phyloP scores from a whole-genome alignment of 2,329 filamentous ascomycete species.

The Juglanconis juglandina region DNA sequence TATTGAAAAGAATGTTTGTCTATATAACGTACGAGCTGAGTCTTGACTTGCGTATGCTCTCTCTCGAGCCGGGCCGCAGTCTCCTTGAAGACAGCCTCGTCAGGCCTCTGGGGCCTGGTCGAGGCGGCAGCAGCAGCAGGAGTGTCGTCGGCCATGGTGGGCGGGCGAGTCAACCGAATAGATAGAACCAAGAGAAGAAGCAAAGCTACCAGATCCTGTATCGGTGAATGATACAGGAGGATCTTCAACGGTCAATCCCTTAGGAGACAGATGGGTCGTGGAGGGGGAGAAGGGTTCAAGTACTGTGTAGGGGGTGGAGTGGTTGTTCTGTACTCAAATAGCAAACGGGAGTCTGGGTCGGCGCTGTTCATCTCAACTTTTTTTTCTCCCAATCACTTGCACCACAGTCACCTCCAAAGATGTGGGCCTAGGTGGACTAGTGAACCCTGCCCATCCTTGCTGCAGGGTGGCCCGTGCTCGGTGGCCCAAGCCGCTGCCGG shows the following conservation, averaged over 20 bases:
- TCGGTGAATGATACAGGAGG: constrained; percentile 1
- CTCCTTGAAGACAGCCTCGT: constrained; percentile 80
- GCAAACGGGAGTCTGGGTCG: neutral
- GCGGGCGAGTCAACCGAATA: constrained; percentile 12
- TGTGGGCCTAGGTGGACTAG: neutral
- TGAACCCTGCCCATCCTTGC: too few relatives aligned
- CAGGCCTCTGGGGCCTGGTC: constrained; percentile 76
- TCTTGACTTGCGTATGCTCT: constrained; percentile 74
- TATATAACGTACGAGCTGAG: constrained; percentile 38
- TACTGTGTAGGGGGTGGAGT: constrained; percentile 4
- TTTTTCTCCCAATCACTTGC: constrained; percentile 20
- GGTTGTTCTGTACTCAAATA: neutral
- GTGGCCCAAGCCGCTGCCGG: neutral
- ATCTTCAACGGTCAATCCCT: neutral
- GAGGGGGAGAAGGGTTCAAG: neutral
- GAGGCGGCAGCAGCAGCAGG: constrained; percentile 41
- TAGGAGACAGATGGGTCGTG: neutral
- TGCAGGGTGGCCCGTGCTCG: neutral
- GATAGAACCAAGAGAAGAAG: constrained; percentile 14
- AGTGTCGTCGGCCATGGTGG: constrained; percentile 44
- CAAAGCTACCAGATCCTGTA: constrained; percentile 9
- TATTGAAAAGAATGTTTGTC: too few relatives aligned
- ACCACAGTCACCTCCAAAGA: neutral
- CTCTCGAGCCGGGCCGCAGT: constrained; percentile 79
- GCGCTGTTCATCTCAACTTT: constrained; percentile 21